phyloP scores from a whole-genome alignment of 805 yeast genomes.

The Starmerella asiatica region DNA sequence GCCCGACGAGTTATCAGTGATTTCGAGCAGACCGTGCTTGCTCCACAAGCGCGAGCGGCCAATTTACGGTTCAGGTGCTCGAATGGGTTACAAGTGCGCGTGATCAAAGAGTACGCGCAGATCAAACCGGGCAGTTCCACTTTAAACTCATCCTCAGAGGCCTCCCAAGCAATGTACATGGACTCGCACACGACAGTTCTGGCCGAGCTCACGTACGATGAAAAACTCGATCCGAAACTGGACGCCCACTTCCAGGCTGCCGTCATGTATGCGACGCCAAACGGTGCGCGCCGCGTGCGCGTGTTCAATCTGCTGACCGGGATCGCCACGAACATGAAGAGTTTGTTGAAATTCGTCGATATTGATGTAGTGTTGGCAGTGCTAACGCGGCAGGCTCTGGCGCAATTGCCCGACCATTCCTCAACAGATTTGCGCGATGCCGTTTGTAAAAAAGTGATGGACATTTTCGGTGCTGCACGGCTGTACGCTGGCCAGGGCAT shows the following conservation, averaged over 20 bases:
- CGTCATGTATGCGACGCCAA: conserved; percentile 48
- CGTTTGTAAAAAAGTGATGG: conserved; percentile 40
- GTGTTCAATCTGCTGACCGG: conserved; percentile 76
- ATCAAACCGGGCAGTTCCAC: conserved; percentile 26
- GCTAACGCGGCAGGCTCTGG: conserved; percentile 38
- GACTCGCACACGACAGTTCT: conserved; percentile 52
- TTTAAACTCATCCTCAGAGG: conserved; percentile 12
- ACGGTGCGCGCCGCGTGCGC: conserved; percentile 71
- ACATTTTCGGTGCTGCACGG: conserved; percentile 48
- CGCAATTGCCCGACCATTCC: conserved; percentile 24
- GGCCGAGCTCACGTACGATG: conserved; percentile 64
- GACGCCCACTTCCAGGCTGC: conserved; percentile 92
- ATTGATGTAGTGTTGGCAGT: conserved; percentile 50
- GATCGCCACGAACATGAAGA: conserved; percentile 57
- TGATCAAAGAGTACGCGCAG: conserved; percentile 50
- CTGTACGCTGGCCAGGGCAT: conserved; percentile 29
- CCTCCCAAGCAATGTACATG: conserved; percentile 43
- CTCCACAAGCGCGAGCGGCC: conserved; percentile 61
- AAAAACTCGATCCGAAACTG: conserved; percentile 45
- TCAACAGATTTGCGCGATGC: conserved; percentile 33
- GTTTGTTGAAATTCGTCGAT: conserved; percentile 67
- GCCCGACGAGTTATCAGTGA: conserved; percentile 52
- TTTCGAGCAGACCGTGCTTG: conserved; percentile 11
- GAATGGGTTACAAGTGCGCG: conserved; percentile 60
- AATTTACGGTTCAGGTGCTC: conserved; percentile 78